Evolutionary conservation across 1,139 yeast genomes (phyloP).

Genomic region (Nakaseomyces uthaithaninus): DNA sequence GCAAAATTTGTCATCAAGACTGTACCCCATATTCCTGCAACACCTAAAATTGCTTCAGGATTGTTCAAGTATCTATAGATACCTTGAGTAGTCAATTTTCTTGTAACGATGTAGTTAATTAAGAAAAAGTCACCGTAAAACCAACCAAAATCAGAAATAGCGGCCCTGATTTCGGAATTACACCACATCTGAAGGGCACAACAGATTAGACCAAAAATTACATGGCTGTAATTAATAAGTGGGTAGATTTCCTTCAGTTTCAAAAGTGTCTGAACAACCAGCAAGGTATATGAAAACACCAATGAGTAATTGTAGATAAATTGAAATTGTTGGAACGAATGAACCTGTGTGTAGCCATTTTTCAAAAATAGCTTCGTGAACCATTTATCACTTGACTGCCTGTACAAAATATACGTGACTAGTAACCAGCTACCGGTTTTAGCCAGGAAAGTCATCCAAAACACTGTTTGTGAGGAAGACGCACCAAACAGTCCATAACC

Average conservation of each 20-base stretch:
- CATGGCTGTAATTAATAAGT: conserved; percentile 35
- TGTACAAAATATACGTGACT: conserved; percentile 46
- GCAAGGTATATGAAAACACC: conserved; percentile 37
- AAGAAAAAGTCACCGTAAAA: conserved; percentile 82
- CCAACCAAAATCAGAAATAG: conserved; percentile 84
- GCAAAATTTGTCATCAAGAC: conserved; percentile 53
- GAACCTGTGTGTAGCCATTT: conserved; percentile 57
- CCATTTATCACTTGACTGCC: conserved; percentile 55
- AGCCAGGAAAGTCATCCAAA: conserved; percentile 42
- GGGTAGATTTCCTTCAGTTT: conserved; percentile 18
- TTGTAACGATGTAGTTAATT: conserved; percentile 40
- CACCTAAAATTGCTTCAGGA: conserved; percentile 77
- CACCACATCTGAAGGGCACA: conserved; percentile 65
- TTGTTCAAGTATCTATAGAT: conserved; percentile 77
- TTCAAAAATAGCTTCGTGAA: conserved; percentile 63
- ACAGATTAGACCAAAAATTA: conserved; percentile 52
- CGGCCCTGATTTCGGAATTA: conserved; percentile 58
- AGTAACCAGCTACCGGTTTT: conserved; percentile 48
- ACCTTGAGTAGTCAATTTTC: conserved; percentile 63
- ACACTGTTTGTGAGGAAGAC: conserved; percentile 31
- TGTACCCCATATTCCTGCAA: conserved; percentile 78
- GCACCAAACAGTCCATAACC: conserved; percentile 12
- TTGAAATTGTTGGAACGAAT: conserved; percentile 74
- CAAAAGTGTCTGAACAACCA: conserved; percentile 31
- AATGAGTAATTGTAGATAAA: conserved; percentile 50